Percentiles rank a stretch among this genome's conserved stretches.
Evolutionary conservation across 1,284 basidiomycete genomes (phyloP).

Genomic region (Rhizoctonia solani): DNA sequence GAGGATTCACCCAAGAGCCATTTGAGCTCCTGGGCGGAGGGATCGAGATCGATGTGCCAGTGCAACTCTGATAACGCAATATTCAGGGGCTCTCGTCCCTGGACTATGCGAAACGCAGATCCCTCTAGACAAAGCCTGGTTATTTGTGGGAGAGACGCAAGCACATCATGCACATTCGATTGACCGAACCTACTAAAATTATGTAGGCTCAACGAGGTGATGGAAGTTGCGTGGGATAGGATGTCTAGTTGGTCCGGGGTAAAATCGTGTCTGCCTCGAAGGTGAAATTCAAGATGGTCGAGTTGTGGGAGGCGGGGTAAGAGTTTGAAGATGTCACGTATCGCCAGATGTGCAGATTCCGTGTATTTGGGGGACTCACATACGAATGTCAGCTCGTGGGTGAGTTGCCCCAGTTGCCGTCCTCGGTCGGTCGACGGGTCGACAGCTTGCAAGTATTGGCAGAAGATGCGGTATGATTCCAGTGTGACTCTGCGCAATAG

Average conservation of each 20-base stretch:
- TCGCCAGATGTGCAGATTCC: constrained; percentile 10
- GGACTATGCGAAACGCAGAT: constrained; percentile 12
- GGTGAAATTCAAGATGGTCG: constrained; percentile 11
- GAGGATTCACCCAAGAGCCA: constrained; percentile 28
- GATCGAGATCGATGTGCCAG: constrained; percentile 26
- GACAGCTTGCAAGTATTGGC: neutral
- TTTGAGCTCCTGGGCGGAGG: constrained; percentile 27
- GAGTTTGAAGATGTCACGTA: constrained; percentile 25
- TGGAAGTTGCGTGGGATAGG: constrained; percentile 9
- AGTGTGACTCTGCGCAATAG: constrained; percentile 20
- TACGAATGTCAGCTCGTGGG: constrained; percentile 18
- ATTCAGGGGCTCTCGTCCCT: constrained; percentile 10
- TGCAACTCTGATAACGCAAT: constrained; percentile 18
- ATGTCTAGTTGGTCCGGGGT: neutral
- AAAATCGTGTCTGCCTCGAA: constrained; percentile 14
- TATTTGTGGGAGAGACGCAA: constrained; percentile 9
- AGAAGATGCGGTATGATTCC: constrained; percentile 4
- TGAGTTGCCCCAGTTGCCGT: constrained; percentile 5
- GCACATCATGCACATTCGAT: constrained; percentile 21
- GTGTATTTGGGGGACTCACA: neutral
- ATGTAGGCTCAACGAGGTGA: constrained; percentile 16
- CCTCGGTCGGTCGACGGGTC: constrained; percentile 14
- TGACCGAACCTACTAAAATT: constrained; percentile 24
- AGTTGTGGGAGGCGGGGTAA: constrained; percentile 8
- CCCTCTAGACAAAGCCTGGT: constrained; percentile 23